phyloP scores from a whole-genome alignment of 1,139 yeast genomes.

The Arxiozyma slooffiae region DNA sequence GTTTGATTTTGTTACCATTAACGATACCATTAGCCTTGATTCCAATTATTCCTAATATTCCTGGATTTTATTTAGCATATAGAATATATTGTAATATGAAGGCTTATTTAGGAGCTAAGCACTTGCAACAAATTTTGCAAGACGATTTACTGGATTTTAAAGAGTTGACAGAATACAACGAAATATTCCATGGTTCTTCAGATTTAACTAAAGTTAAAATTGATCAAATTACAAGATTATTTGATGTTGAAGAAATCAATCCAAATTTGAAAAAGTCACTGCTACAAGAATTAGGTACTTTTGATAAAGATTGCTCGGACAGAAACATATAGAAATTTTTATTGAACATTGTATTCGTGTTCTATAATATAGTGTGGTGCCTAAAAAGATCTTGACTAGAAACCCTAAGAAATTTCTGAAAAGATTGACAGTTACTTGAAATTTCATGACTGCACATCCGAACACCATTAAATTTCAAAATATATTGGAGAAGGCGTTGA shows the following conservation, averaged over 20 bases:
- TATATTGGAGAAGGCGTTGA: background rate
- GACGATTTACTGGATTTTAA: conserved; percentile 2
- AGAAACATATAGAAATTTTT: background rate
- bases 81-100: conserved; percentile 78
- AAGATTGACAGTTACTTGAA: no score
- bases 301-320: background rate
- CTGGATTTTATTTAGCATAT: conserved; percentile 79
- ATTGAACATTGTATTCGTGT: background rate
- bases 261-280: background rate
- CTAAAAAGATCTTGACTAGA: background rate
- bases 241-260: background rate
- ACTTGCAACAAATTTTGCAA: conserved; percentile 33
- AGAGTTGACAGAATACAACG: background rate
- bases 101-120: conserved; percentile 68
- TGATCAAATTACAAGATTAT: background rate
- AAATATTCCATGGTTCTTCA: background rate
- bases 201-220: background rate
- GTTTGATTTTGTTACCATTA: conserved; percentile 61
- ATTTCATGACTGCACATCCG: conserved; percentile 1
- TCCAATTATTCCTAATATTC: conserved; percentile 91
- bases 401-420: background rate
- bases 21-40: conserved; percentile 71
- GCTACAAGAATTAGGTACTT: background rate
- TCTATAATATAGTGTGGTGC: background rate
- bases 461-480: background rate